phyloP scores from a whole-genome alignment of 768 basidiomycete species.

The Austroboletus eburneus region DNA sequence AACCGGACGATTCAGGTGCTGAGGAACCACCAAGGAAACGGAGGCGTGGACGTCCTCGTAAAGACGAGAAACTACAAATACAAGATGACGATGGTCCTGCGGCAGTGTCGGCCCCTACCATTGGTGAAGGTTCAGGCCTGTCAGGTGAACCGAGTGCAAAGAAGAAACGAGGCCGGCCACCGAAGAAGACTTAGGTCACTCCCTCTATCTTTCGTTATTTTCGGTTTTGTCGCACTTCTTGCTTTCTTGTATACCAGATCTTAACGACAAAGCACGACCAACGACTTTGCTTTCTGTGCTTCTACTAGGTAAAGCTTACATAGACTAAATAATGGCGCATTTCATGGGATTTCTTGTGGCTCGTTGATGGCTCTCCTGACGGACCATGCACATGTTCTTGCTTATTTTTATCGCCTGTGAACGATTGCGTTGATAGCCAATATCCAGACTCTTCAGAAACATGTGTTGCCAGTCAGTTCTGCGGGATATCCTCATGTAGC shows the following conservation, averaged over 20 bases:
- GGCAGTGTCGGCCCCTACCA: slow-evolving; percentile 22
- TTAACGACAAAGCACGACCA: slow-evolving; percentile 33
- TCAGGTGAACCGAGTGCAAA: slow-evolving; percentile 53
- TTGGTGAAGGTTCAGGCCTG: slow-evolving; percentile 38
- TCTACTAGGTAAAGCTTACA: slow-evolving; percentile 31
- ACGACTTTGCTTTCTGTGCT: slow-evolving; percentile 33
- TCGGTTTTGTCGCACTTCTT: slow-evolving; percentile 31
- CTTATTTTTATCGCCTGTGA: slow-evolving; percentile 35
- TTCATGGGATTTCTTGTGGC: slow-evolving; percentile 21
- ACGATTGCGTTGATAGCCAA: slow-evolving; percentile 14
- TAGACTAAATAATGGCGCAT: slow-evolving; percentile 34
- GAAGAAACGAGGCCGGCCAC: slow-evolving; percentile 74
- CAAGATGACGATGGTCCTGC: slow-evolving; percentile 38
- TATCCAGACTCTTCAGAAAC: slow-evolving; percentile 19
- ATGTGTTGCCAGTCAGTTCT: slow-evolving; percentile 23
- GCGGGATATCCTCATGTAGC: slow-evolving; percentile 31
- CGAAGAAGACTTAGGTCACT: slow-evolving; percentile 36
- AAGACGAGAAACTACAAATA: slow-evolving; percentile 49
- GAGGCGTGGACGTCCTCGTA: slow-evolving; percentile 73
- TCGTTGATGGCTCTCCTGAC: slow-evolving; percentile 8
- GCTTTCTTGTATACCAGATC: slow-evolving; percentile 34
- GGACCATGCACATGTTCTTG: slow-evolving; percentile 16
- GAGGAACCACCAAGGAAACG: slow-evolving; percentile 57
- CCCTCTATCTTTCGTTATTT: slow-evolving; percentile 11
- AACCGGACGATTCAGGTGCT: slow-evolving; percentile 43